Percentiles rank a stretch among this genome's conserved stretches.
Conservation (phyloP, 495 filamentous ascomycete genomes). For the Aspergillus wentii region DNA sequence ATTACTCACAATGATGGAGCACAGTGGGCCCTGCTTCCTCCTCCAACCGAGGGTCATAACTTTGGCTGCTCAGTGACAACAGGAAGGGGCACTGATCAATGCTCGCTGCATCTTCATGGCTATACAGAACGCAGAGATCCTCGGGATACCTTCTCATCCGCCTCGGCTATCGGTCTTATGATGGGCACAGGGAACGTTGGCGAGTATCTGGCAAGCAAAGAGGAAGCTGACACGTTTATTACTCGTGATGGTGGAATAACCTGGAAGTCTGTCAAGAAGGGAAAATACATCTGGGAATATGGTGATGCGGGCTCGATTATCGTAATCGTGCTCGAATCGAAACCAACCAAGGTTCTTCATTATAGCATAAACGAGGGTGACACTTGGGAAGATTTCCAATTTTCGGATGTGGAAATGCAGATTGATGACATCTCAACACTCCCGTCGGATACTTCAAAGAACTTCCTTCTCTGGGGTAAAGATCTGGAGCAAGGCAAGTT, state of each 20-base stretch:
- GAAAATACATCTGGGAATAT: conserved; percentile 84
- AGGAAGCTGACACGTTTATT: conserved; percentile 79
- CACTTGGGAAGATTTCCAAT: conserved; percentile 69
- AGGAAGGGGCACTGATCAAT: conserved; percentile 51
- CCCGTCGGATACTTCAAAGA: conserved; percentile 80
- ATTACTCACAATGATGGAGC: conserved; percentile 96
- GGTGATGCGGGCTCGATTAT: conserved; percentile 91
- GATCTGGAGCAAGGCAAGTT: conserved; percentile 43
- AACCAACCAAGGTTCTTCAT: conserved; percentile 61
- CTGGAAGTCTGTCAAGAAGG: conserved; percentile 82
- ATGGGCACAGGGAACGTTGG: conserved; percentile 91
- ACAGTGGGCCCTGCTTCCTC: conserved; percentile 70
- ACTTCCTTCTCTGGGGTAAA: conserved; percentile 84
- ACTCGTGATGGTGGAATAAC: conserved; percentile 81
- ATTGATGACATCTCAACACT: conserved; percentile 80
- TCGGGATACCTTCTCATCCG: conserved; percentile 78
- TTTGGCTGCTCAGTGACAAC: conserved; percentile 59
- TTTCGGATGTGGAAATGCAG: conserved; percentile 62
- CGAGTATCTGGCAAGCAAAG: conserved; percentile 43
- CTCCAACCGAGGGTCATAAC: conserved; percentile 63
- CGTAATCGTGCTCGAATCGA: conserved; percentile 66
- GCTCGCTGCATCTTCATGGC: conserved; percentile 87
- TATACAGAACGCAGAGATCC: conserved; percentile 84
- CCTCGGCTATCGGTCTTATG: conserved; percentile 86
- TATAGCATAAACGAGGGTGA: conserved; percentile 78